phyloP scores from a whole-genome alignment of 2,329 filamentous ascomycete species.

The Rutstroemia sp. region DNA sequence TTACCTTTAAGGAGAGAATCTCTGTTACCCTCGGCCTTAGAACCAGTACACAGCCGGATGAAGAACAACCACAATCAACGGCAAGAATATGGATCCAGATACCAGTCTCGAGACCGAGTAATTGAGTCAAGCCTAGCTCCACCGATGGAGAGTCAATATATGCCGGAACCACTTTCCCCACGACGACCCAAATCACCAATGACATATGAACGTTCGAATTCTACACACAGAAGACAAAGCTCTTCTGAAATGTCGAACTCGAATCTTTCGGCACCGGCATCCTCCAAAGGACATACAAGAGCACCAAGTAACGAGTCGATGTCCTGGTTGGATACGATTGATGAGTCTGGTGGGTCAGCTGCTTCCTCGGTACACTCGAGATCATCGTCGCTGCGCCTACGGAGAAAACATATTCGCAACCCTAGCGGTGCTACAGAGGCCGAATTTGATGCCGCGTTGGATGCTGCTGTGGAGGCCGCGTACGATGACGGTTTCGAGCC shows the following conservation, averaged over 20 bases:
- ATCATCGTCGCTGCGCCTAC: conserved; percentile 61
- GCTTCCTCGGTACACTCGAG: conserved; percentile 75
- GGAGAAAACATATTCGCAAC: conserved; percentile 61
- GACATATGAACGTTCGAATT: conserved; percentile 25
- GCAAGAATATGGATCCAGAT: conserved; percentile 2
- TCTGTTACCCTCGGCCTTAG: conserved; percentile 26
- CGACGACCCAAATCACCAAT: conserved; percentile 46
- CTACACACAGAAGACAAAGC: conserved; percentile 26
- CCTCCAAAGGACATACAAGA: conserved; percentile 38
- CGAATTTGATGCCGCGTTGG: conserved; percentile 88
- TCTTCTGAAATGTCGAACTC: background rate
- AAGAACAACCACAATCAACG: conserved; percentile 25
- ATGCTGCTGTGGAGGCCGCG: conserved; percentile 91
- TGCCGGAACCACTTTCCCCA: conserved; percentile 66
- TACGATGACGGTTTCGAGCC: conserved; percentile 89
- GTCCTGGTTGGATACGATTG: conserved; percentile 91
- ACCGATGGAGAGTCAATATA: conserved; percentile 49
- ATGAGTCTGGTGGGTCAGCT: conserved; percentile 78
- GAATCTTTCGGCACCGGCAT: conserved; percentile 23
- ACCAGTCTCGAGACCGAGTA: background rate
- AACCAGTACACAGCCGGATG: conserved; percentile 23
- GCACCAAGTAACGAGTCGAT: conserved; percentile 71
- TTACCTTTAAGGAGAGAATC: conserved; percentile 30
- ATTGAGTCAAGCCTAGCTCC: conserved; percentile 34
- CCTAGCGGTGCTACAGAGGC: conserved; percentile 70